Percentiles rank a stretch among this genome's conserved stretches.
phyloP scores from a whole-genome alignment of 495 filamentous ascomycete species.

The Hyaloscypha finlandica region DNA sequence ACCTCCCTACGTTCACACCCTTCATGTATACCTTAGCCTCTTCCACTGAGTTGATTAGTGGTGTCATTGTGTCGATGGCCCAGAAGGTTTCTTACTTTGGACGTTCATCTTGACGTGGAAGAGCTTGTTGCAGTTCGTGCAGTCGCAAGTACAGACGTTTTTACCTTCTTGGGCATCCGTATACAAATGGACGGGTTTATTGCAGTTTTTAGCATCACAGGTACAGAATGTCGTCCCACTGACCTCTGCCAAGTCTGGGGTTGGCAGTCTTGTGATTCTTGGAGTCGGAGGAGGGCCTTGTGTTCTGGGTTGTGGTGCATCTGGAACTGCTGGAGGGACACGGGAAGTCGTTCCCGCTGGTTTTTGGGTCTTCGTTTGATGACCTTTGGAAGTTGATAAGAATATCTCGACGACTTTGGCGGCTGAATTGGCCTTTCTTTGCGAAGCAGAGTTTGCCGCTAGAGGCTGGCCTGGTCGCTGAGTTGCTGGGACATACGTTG shows the following conservation, averaged over 20 bases:
- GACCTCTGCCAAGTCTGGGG: conserved; percentile 30
- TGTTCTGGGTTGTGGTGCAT: conserved; percentile 11
- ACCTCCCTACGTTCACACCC: not conserved
- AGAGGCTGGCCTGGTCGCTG: not conserved
- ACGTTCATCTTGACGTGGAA: conserved; percentile 4
- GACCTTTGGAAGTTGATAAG: not conserved
- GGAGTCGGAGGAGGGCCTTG: conserved; percentile 29
- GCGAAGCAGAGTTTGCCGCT: not conserved
- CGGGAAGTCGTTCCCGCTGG: not conserved
- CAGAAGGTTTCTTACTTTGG: conserved; percentile 12
- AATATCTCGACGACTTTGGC: not conserved
- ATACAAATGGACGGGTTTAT: not conserved
- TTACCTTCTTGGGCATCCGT: not conserved
- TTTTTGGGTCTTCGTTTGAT: not conserved
- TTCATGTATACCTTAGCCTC: conserved; percentile 14
- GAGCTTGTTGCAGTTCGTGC: not conserved
- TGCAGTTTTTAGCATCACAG: conserved; percentile 1
- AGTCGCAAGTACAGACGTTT: not conserved
- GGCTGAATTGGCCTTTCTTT: not conserved
- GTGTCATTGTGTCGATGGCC: not conserved
- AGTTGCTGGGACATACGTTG: not conserved
- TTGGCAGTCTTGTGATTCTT: conserved; percentile 25
- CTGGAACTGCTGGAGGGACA: conserved; percentile 25
- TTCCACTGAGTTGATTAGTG: conserved; percentile 15
- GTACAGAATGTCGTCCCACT: not conserved